These are phyloP conservation scores for Eutrema yunnanense DNA, from an alignment of 345 rosid genomes.

Conservation along the genomic window DNA sequence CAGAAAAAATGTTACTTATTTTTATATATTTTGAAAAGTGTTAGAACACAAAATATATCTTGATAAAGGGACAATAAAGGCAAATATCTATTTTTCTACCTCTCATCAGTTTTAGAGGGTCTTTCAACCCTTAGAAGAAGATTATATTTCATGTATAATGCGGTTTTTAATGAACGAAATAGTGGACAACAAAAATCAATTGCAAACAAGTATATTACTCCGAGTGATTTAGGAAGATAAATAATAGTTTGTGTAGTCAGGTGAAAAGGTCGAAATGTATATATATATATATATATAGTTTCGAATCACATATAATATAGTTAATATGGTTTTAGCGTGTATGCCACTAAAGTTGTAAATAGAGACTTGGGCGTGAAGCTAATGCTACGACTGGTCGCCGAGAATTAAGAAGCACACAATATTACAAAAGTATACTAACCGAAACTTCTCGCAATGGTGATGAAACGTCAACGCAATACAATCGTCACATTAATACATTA, in stretches of 20 bases:
- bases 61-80: too few relatives aligned
- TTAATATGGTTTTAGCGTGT: background rate
- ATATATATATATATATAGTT: background rate
- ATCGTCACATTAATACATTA: slow-evolving; percentile 3
- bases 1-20: too few relatives aligned
- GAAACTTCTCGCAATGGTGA: slow-evolving; percentile 47
- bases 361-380: slow-evolving; percentile 32
- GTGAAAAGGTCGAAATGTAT: background rate
- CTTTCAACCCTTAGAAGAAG: too few relatives aligned
- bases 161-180: too few relatives aligned
- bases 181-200: too few relatives aligned
- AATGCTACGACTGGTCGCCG: slow-evolving; percentile 27
- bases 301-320: background rate
- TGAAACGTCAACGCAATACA: slow-evolving; percentile 46
- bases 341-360: background rate
- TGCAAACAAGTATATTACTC: too few relatives aligned
- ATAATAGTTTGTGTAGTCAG: background rate
- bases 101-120: too few relatives aligned
- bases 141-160: too few relatives aligned
- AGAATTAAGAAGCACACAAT: slow-evolving; percentile 32
- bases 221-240: background rate
- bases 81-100: too few relatives aligned
- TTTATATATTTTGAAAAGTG: too few relatives aligned
- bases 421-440: slow-evolving; percentile 7
- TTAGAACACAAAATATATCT: too few relatives aligned